Evolutionary conservation across 306 rosid species (phyloP).

Genomic region (Dryas alaskensis): DNA sequence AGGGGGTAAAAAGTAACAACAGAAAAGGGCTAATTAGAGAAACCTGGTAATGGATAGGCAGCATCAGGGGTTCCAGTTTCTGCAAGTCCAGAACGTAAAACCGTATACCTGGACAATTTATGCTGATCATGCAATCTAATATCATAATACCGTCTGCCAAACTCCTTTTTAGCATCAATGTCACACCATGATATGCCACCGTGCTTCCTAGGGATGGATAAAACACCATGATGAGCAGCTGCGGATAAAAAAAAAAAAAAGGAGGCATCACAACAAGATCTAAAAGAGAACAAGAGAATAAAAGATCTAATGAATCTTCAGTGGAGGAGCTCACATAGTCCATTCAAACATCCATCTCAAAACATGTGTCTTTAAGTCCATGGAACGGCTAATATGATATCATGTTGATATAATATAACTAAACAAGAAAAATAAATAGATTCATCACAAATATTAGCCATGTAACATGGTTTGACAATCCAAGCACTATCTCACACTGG

Average conservation of each 20-base stretch:
- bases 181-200: constrained; percentile 23
- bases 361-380: neutral
- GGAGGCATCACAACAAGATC: neutral
- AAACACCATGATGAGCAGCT: constrained; percentile 46
- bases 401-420: neutral
- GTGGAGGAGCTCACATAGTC: neutral
- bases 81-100: constrained; percentile 60
- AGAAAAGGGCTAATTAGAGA: constrained; percentile 23
- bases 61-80: constrained; percentile 50
- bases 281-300: neutral
- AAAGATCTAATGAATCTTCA: neutral
- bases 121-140: constrained; percentile 25
- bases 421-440: neutral
- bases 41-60: constrained; percentile 54
- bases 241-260: constrained; percentile 10
- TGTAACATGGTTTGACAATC: neutral
- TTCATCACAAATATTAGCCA: neutral
- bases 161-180: constrained; percentile 29
- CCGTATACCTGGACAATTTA: constrained; percentile 33
- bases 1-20: neutral
- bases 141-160: constrained; percentile 23
- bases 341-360: neutral
- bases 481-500: neutral
- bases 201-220: constrained; percentile 34
- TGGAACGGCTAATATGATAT: neutral